Conservation (phyloP, 306 rosid species). For the Vicia faba region DNA sequence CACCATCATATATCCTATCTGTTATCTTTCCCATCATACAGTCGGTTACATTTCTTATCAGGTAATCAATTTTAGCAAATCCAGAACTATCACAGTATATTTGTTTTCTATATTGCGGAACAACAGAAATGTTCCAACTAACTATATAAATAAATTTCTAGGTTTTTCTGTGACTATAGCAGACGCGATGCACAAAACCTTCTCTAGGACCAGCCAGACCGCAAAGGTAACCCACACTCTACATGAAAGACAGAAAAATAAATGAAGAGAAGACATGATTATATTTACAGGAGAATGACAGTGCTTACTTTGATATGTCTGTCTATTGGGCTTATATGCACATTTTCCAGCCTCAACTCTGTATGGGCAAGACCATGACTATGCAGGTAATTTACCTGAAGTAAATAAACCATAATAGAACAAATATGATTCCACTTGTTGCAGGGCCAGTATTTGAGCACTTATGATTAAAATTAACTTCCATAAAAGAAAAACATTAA, state of each 20-base stretch:
- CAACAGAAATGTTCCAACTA: slow-evolving; percentile 14
- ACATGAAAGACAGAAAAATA: slow-evolving; percentile 30
- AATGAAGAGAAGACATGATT: slow-evolving; percentile 24
- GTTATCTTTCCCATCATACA: slow-evolving; percentile 28
- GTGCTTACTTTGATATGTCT: slow-evolving; percentile 92
- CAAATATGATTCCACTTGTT: slow-evolving; percentile 36
- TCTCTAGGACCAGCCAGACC: slow-evolving; percentile 25
- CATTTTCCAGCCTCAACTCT: slow-evolving; percentile 89
- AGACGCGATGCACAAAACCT: slow-evolving; percentile 13
- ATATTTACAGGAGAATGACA: slow-evolving; percentile 6
- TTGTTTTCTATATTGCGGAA: not conserved
- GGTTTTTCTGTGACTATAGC: slow-evolving; percentile 27
- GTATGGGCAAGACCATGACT: slow-evolving; percentile 99
- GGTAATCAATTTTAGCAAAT: slow-evolving; percentile 21
- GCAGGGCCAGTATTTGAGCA: slow-evolving; percentile 9
- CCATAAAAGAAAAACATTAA: slow-evolving; percentile 15
- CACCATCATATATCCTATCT: slow-evolving; percentile 14
- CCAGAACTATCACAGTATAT: slow-evolving; percentile 19
- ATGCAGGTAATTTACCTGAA: slow-evolving; percentile 93
- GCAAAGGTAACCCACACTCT: slow-evolving; percentile 27
- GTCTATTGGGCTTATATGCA: slow-evolving; percentile 96
- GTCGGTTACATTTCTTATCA: slow-evolving; percentile 27
- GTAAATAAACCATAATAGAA: slow-evolving; percentile 36
- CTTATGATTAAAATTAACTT: slow-evolving; percentile 8
- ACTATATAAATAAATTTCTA: slow-evolving; percentile 11